Base-by-base conservation (phyloP, 1,284 basidiomycete genomes). In the Leccinum pachyderme region DNA sequence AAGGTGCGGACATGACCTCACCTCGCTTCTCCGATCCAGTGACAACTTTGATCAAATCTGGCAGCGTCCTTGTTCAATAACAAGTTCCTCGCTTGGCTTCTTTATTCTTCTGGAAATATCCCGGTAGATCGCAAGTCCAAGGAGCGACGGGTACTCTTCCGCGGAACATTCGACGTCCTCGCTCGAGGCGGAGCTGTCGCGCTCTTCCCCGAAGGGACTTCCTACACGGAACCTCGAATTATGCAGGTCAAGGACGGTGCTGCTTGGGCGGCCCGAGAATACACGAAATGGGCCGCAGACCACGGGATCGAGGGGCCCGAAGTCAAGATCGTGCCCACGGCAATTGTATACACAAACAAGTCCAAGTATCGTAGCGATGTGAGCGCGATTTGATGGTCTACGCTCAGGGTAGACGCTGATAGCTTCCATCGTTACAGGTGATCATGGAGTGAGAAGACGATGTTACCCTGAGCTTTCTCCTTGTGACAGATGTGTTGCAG, bases 231-330 rank as follows among this genome's bases (percentile, higher is more conserved):
- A 66, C 93, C 95, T 4, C 83, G 85, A 55, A 89, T 98, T 65
- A 90, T 95, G 80, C 89, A 93, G 58, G 83, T 98, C 65, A 98
- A 98, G 71, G 93, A 98, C 64, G 95, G 95, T 25, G 91, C 91
- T n/a, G 86, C 93, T 7, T 98, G 95, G 95, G 89, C 93, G 32
- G 92, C 94, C 4, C 79, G 98, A 61, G 96, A 98, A 75, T 98
- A 95, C 72, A 80, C 85, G 12, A 88, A 89, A 63, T 94, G 91
- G 82, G 78, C 83, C 44, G 73, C 73, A 54, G 81, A 84, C 56
- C 75, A 82, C 61, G 75, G 66, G 66, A 77, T 68, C 59, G 58
- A 64, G 37, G 61, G 61, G 0, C 63, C 75, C 47, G 72, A 61
- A 60, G 77, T 77, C 51, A 75, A 69, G 58, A 83, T 98, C 58